A percentile compares a stretch with the other conserved stretches of the same genome.
Conservation (phyloP, 306 rosid genomes). For the Vigna mungo region DNA sequence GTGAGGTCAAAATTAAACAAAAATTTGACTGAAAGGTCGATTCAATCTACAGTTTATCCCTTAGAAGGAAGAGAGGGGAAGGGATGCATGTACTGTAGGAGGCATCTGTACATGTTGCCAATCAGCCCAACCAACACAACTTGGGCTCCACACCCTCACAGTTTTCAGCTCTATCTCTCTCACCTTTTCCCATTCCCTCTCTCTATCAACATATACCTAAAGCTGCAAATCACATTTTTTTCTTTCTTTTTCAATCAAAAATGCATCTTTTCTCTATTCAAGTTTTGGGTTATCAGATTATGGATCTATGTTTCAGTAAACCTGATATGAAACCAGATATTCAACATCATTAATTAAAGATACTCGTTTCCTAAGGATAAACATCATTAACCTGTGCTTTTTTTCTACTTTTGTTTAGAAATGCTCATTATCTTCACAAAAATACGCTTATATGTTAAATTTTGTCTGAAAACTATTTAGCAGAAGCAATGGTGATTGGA, state of each 20-base stretch:
- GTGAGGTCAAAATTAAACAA: constrained; percentile 45
- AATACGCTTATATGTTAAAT: too few relatives aligned
- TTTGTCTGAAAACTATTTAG: too few relatives aligned
- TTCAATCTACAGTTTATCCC: constrained; percentile 64
- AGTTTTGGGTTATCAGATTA: too few relatives aligned
- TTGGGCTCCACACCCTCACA: constrained; percentile 54
- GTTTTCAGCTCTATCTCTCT: constrained; percentile 45
- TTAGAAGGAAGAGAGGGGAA: constrained; percentile 31
- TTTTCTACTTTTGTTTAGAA: too few relatives aligned
- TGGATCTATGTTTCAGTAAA: too few relatives aligned
- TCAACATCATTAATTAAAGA: too few relatives aligned
- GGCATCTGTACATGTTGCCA: constrained; percentile 55
- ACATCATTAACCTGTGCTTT: too few relatives aligned
- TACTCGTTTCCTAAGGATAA: too few relatives aligned
- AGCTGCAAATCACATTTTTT: constrained; percentile 50
- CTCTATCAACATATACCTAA: constrained; percentile 3
- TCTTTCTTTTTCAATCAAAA: neutral
- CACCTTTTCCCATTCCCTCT: constrained; percentile 42
- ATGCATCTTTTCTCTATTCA: too few relatives aligned
- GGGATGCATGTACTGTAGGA: constrained; percentile 46
- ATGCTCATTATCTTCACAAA: too few relatives aligned
- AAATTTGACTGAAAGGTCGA: constrained; percentile 58
- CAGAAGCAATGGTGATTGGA: too few relatives aligned
- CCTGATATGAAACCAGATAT: too few relatives aligned
- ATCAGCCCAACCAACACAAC: constrained; percentile 48